Conservation (phyloP, 2,329 filamentous ascomycete genomes). For the Fusarium tjaetaba region DNA sequence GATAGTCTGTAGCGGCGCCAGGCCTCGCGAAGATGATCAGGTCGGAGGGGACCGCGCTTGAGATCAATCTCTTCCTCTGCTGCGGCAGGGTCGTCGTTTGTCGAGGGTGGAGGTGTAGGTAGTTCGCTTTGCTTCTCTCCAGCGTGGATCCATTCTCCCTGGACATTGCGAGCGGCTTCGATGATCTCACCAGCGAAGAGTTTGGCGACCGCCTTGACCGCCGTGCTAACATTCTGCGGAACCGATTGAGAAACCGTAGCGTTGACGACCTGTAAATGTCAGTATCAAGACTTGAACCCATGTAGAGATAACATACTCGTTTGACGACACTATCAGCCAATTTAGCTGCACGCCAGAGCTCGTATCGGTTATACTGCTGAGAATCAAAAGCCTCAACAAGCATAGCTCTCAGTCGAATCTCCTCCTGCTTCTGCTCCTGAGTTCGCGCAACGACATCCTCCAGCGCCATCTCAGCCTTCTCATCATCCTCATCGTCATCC, state of each 20-base stretch:
- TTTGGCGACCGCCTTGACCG: constrained; percentile 81
- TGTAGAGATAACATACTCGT: constrained; percentile 58
- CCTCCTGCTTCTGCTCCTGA: constrained; percentile 74
- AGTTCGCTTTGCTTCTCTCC: constrained; percentile 67
- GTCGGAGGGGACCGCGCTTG: constrained; percentile 69
- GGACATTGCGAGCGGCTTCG: constrained; percentile 75
- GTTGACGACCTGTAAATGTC: constrained; percentile 70
- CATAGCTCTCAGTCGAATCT: constrained; percentile 66
- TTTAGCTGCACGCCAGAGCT: constrained; percentile 75
- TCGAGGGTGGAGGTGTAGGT: constrained; percentile 54
- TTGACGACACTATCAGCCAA: constrained; percentile 75
- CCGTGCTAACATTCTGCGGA: constrained; percentile 75
- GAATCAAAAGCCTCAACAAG: constrained; percentile 71
- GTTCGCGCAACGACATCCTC: constrained; percentile 69
- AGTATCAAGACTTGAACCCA: neutral
- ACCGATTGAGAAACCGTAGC: constrained; percentile 84
- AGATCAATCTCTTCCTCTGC: constrained; percentile 40
- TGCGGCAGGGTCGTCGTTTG: constrained; percentile 45
- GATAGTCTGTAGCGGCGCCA: constrained; percentile 72
- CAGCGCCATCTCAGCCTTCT: constrained; percentile 64
- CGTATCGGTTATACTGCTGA: constrained; percentile 76
- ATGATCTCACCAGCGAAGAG: constrained; percentile 81
- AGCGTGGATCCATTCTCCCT: constrained; percentile 74
- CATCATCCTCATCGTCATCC: constrained; percentile 68
- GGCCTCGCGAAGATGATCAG: constrained; percentile 80